These are phyloP conservation scores for Davidsoniella virescens DNA, from an alignment of 2,329 filamentous ascomycete species.

Conservation along the genomic window DNA sequence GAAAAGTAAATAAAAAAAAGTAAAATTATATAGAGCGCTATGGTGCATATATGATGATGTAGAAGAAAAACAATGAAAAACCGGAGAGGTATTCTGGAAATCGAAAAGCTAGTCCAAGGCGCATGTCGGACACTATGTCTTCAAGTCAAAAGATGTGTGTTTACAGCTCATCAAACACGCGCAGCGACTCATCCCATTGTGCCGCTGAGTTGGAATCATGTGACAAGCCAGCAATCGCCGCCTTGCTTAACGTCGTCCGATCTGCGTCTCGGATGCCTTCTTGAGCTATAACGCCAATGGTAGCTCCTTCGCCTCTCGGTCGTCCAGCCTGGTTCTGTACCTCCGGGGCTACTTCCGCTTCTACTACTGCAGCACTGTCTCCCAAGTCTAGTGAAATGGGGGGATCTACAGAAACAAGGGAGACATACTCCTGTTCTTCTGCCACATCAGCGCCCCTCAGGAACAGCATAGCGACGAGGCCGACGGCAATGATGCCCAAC, in stretches of 20 bases:
- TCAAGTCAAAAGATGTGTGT: not conserved
- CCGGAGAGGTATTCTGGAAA: no score
- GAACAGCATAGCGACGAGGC: slow-evolving; percentile 26
- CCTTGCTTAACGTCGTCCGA: no score
- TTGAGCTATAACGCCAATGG: not conserved
- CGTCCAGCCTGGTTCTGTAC: not conserved
- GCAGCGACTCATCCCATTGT: slow-evolving; percentile 23
- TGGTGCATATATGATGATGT: no score
- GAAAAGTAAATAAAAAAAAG: no score
- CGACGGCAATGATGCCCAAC: slow-evolving; percentile 29
- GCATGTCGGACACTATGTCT: no score
- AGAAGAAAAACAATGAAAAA: no score
- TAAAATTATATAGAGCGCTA: no score
- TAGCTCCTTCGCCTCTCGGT: not conserved
- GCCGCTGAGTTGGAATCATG: slow-evolving; percentile 2
- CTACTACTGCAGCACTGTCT: not conserved
- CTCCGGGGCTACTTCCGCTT: not conserved
- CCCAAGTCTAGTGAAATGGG: not conserved
- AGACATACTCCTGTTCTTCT: not conserved
- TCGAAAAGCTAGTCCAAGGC: no score
- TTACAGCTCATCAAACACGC: slow-evolving; percentile 32
- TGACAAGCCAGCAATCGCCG: no score
- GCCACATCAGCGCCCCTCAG: slow-evolving; percentile 3
- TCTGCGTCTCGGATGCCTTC: no score
- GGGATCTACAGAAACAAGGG: not conserved